Base-by-base conservation (phyloP, 352 stramenopile genomes). In the Phytopythium kandeliae region DNA sequence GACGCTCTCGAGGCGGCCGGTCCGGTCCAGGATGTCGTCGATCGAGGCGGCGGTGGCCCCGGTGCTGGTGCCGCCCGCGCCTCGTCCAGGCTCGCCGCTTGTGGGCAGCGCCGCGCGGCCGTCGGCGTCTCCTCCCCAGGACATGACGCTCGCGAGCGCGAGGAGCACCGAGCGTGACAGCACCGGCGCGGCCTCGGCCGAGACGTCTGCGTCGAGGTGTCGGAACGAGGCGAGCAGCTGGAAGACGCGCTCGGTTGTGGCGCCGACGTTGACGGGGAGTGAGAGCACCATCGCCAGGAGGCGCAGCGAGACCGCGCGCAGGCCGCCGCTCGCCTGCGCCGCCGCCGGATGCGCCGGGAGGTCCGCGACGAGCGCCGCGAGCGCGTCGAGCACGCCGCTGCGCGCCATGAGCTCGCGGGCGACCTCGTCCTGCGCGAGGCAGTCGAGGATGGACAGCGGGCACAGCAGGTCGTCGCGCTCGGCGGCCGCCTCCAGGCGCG, bases 121-220 rank as follows among this genome's bases (percentile, higher is more conserved):
- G 22, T 67, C 62, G n/a, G 54, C 25, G 16, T 81, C 66, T 22
- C 44, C 44, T 34, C 60, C 80, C 78, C 78, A 88, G 11, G 71
- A 78, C n/a, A 88, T 48, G 16, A 88, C 72, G 34, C 70, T 82
- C 6, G 71, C 67, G 17, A 87, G 51, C 1, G 70, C 61, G 56
- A 86, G 86, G 10, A 88, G 65, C 19, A 86, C 73, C 40, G 84
- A 89, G 19, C 73, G 66, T 5, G 77, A 85, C 43, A 74, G 8
- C 8, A 6, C 38, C 12, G 33, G 78, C 24, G 51, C 43, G 41
- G 55, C 43, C 11, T 28, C 30, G 7, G 40, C 46, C 0, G 40
- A 26, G 4, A 15, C 19, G 12, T 61, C 50, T 51, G 42, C n/a
- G 22, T 11, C 10, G 17, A 58, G 48, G 55, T 85, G 68, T 5